Percentiles rank a stretch among this genome's conserved stretches.
Conservation (phyloP, 1,284 basidiomycete species). For the Ceratobasidium sp. region DNA sequence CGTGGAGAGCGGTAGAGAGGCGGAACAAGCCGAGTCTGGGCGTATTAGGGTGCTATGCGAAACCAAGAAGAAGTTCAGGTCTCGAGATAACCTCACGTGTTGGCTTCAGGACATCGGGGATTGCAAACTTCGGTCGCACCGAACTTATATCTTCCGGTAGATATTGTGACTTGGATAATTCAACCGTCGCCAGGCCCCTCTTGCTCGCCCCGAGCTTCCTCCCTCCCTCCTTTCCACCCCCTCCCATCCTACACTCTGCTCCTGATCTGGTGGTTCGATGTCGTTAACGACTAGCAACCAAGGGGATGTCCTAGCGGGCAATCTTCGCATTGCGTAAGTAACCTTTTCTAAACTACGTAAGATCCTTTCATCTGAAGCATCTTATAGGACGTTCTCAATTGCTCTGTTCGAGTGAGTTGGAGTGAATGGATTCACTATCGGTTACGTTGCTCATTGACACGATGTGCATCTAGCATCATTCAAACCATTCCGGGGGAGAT, state of each 20-base stretch:
- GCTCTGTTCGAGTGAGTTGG: slow-evolving; percentile 36
- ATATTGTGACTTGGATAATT: neutral
- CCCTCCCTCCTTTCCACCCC: slow-evolving; percentile 12
- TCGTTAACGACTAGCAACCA: slow-evolving; percentile 18
- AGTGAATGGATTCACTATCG: neutral
- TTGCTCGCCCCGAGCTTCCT: neutral
- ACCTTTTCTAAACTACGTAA: neutral
- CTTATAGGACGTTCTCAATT: slow-evolving; percentile 30
- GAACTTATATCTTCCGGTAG: slow-evolving; percentile 17
- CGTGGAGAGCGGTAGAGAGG: neutral
- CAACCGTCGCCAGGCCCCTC: slow-evolving; percentile 2
- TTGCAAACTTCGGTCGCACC: neutral
- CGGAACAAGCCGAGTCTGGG: slow-evolving; percentile 26
- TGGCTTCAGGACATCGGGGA: slow-evolving; percentile 5
- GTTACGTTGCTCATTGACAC: neutral
- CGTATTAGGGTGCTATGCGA: slow-evolving; percentile 17
- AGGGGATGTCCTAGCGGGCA: slow-evolving; percentile 16
- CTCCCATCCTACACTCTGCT: neutral
- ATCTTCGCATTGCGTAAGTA: slow-evolving; percentile 37
- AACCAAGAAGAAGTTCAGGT: slow-evolving; percentile 19
- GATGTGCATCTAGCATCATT: slow-evolving; percentile 14
- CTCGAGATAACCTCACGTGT: slow-evolving; percentile 18
- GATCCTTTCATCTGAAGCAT: neutral
- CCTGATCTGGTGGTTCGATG: neutral
- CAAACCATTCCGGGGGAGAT: slow-evolving; percentile 39